These are phyloP conservation scores for Dipodascopsis uninucleata DNA, from an alignment of 805 yeast species.

Conservation along the genomic window DNA sequence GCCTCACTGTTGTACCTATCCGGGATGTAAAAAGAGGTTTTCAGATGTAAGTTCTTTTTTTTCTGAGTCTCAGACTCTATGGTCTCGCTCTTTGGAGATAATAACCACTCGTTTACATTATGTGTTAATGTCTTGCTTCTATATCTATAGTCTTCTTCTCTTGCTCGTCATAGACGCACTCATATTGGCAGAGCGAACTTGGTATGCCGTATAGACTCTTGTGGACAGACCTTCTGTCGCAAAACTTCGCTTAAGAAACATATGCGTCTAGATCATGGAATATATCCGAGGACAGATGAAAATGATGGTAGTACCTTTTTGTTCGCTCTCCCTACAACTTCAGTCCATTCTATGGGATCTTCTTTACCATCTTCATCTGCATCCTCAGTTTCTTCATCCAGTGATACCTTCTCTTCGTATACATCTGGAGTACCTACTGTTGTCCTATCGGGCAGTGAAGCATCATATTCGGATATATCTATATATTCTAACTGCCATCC, in stretches of 20 bases:
- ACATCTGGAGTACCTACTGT: too few relatives aligned
- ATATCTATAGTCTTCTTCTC: slow-evolving; percentile 39
- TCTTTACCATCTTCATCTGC: too few relatives aligned
- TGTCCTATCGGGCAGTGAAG: too few relatives aligned
- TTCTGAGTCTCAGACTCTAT: too few relatives aligned
- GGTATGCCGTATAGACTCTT: slow-evolving; percentile 3
- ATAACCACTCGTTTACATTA: neutral
- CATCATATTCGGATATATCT: too few relatives aligned
- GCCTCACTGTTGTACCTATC: slow-evolving; percentile 77
- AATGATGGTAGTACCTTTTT: neutral
- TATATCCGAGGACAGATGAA: neutral
- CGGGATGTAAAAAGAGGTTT: slow-evolving; percentile 76
- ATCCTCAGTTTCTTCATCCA: too few relatives aligned
- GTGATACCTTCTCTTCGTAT: too few relatives aligned
- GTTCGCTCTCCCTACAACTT: too few relatives aligned
- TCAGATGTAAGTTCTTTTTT: slow-evolving; percentile 42
- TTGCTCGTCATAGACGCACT: slow-evolving; percentile 71
- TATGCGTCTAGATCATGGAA: slow-evolving; percentile 3
- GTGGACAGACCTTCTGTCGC: slow-evolving; percentile 1
- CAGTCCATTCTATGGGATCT: too few relatives aligned
- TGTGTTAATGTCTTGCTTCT: neutral
- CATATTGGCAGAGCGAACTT: slow-evolving; percentile 41
- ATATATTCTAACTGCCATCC: too few relatives aligned
- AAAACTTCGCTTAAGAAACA: slow-evolving; percentile 4
- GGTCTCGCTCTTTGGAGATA: too few relatives aligned